These are phyloP conservation scores for Byssoonygena ceratinophila DNA, from an alignment of 2,329 filamentous ascomycete genomes.

Conservation along the genomic window DNA sequence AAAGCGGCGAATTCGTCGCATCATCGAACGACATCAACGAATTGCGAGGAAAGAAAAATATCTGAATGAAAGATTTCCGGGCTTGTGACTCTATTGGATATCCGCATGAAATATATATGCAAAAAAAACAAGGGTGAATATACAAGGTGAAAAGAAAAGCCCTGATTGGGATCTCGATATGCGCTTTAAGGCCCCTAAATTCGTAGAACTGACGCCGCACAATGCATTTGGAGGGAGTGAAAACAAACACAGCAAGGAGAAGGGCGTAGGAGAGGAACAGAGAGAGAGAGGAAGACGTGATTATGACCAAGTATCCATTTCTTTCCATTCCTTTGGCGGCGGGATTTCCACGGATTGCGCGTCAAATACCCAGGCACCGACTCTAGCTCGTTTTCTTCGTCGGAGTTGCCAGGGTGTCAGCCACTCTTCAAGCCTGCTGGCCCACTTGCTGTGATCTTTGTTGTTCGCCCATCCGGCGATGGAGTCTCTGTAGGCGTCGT, in stretches of 20 bases:
- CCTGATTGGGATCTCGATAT: no score
- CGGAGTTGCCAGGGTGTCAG: constrained; percentile 30
- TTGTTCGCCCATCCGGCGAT: constrained; percentile 33
- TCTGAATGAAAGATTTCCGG: background rate
- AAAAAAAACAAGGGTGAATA: background rate
- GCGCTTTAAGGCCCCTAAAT: background rate
- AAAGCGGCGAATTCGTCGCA: no score
- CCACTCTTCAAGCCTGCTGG: constrained; percentile 31
- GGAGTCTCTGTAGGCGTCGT: constrained; percentile 33
- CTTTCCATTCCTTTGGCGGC: constrained; percentile 13
- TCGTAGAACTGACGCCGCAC: background rate
- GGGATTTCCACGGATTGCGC: constrained; percentile 28
- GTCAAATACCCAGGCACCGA: constrained; percentile 29
- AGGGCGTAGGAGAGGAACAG: background rate
- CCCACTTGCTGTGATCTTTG: constrained; percentile 30
- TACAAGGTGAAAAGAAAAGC: no score
- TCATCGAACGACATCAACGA: no score
- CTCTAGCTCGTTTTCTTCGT: constrained; percentile 22
- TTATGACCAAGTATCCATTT: background rate
- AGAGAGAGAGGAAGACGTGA: background rate
- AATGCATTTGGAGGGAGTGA: background rate
- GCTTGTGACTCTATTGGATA: background rate
- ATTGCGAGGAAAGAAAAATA: no score
- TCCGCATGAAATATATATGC: background rate
- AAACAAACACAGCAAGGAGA: background rate